Evolutionary conservation across 2,329 filamentous ascomycete species (phyloP).

Genomic region (Monilinia laxa): DNA sequence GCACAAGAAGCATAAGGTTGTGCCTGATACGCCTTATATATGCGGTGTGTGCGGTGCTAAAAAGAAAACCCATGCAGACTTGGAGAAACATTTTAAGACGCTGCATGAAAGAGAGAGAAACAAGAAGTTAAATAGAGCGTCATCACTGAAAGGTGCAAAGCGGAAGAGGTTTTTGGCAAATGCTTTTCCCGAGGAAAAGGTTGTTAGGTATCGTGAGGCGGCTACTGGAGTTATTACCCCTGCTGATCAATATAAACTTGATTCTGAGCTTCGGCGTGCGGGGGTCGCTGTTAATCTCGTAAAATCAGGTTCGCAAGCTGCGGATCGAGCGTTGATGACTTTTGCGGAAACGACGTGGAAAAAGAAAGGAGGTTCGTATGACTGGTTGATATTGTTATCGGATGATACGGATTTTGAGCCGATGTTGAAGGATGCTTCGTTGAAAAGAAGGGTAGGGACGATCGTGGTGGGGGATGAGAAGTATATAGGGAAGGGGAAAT

Average conservation of each 20-base stretch:
- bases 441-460: not conserved
- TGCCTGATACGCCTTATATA: not conserved
- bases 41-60: slow-evolving; percentile 4
- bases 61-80: not conserved
- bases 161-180: not conserved
- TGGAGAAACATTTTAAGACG: not conserved
- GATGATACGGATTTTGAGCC: not conserved
- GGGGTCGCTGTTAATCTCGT: not conserved
- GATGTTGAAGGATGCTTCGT: not conserved
- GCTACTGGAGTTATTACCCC: not conserved
- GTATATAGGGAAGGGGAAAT: not conserved
- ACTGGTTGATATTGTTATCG: slow-evolving; percentile 11
- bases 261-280: slow-evolving; percentile 2
- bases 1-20: not conserved
- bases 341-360: not conserved
- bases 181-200: not conserved
- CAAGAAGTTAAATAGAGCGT: not conserved
- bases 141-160: not conserved
- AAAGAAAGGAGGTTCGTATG: not conserved
- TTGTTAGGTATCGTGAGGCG: not conserved
- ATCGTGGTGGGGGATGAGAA: not conserved
- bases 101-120: not conserved
- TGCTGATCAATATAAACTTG: slow-evolving; percentile 1
- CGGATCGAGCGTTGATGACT: not conserved
- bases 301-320: not conserved